These are phyloP conservation scores for Cronartium quercuum DNA, from an alignment of 1,284 basidiomycete species.

Conservation along the genomic window DNA sequence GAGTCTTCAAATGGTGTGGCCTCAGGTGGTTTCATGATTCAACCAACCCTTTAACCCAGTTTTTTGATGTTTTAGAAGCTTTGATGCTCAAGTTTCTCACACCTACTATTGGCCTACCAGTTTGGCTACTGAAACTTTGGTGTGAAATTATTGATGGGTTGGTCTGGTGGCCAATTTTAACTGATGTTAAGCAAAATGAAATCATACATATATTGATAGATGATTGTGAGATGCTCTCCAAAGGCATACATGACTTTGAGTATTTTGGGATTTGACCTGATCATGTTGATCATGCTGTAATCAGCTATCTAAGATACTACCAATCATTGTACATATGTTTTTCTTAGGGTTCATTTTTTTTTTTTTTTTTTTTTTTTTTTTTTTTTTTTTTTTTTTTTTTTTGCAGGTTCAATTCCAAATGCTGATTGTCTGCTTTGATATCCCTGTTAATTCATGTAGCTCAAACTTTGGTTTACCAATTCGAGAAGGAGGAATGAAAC, in stretches of 20 bases:
- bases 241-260: slow-evolving; percentile 54
- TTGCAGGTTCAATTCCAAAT: too few relatives aligned
- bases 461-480: slow-evolving; percentile 32
- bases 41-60: too few relatives aligned
- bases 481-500: slow-evolving; percentile 26
- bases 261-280: slow-evolving; percentile 63
- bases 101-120: slow-evolving; percentile 70
- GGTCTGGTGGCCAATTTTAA: slow-evolving; percentile 86
- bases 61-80: slow-evolving; percentile 72
- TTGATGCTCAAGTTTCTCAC: slow-evolving; percentile 63
- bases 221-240: slow-evolving; percentile 53
- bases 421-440: not conserved
- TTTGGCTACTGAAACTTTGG: slow-evolving; percentile 62
- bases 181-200: slow-evolving; percentile 86
- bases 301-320: slow-evolving; percentile 83
- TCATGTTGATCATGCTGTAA: slow-evolving; percentile 80
- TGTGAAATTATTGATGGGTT: slow-evolving; percentile 63
- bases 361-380: not conserved
- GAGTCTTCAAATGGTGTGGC: too few relatives aligned
- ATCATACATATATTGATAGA: slow-evolving; percentile 79
- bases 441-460: not conserved
- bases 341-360: too few relatives aligned
- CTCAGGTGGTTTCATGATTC: too few relatives aligned
- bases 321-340: slow-evolving; percentile 56
- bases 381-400: not conserved